These are phyloP conservation scores for Mayamaea pseudoterrestris DNA, from an alignment of 108 stramenopile genomes.

Conservation along the genomic window DNA sequence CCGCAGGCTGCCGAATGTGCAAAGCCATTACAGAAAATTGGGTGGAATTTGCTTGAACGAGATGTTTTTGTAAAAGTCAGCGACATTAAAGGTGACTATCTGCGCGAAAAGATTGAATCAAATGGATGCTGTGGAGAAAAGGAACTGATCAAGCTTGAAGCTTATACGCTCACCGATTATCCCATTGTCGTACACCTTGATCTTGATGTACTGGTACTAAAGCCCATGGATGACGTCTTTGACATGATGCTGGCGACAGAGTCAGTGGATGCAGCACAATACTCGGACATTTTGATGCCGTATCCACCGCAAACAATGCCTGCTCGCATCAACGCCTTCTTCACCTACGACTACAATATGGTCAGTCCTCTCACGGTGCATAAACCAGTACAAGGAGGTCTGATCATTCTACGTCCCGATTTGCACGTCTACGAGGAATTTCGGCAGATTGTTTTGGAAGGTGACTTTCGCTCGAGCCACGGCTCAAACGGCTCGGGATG, in stretches of 20 bases:
- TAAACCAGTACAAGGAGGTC: slow-evolving; percentile 83
- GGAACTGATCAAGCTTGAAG: slow-evolving; percentile 92
- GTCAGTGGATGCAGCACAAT: no score
- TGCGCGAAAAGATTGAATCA: slow-evolving; percentile 40
- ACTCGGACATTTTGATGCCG: no score
- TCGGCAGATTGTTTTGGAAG: slow-evolving; percentile 51
- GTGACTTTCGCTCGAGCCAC: slow-evolving; percentile 16
- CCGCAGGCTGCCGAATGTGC: slow-evolving; percentile 35
- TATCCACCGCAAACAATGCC: not conserved
- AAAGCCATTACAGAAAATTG: slow-evolving; percentile 25
- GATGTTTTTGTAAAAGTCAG: slow-evolving; percentile 48
- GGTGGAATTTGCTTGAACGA: slow-evolving; percentile 40
- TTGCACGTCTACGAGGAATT: slow-evolving; percentile 57
- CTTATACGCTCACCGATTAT: slow-evolving; percentile 79
- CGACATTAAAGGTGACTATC: slow-evolving; percentile 51
- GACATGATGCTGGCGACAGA: slow-evolving; percentile 31
- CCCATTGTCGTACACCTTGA: slow-evolving; percentile 90
- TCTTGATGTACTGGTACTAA: slow-evolving; percentile 76
- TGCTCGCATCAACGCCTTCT: slow-evolving; percentile 37
- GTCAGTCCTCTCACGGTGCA: slow-evolving; percentile 29
- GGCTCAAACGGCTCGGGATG: slow-evolving; percentile 29
- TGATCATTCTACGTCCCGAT: slow-evolving; percentile 74
- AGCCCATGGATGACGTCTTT: slow-evolving; percentile 69
- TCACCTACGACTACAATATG: slow-evolving; percentile 71
- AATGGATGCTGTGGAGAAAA: slow-evolving; percentile 85